A percentile compares a stretch with the other conserved stretches of the same genome.
Conservation (phyloP, 192 early-diverging fungal genomes). For the Gigaspora rosea region DNA sequence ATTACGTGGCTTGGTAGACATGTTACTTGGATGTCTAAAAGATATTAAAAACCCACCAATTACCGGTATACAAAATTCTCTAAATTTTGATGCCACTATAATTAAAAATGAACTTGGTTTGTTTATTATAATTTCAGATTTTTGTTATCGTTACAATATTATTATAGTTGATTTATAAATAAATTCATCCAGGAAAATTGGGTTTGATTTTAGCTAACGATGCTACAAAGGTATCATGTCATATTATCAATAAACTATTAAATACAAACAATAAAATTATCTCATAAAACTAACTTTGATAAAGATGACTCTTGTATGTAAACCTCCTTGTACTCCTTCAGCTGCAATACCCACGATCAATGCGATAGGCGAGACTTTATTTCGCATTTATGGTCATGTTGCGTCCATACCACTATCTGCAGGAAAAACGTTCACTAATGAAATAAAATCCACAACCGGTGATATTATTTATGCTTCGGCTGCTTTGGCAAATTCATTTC, state of each 20-base stretch:
- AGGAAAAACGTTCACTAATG: constrained; percentile 41
- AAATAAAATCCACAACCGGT: constrained; percentile 36
- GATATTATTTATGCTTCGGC: constrained; percentile 40
- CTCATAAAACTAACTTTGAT: neutral
- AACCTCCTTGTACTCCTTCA: constrained; percentile 43
- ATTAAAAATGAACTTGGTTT: constrained; percentile 4
- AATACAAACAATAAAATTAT: neutral
- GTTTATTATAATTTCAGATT: neutral
- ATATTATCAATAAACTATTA: neutral
- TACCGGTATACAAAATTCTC: constrained; percentile 1
- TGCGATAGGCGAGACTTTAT: constrained; percentile 42
- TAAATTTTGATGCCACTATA: neutral
- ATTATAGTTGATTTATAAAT: neutral
- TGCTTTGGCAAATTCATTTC: constrained; percentile 41
- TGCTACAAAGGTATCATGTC: constrained; percentile 6
- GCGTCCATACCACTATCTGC: constrained; percentile 44
- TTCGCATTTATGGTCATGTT: constrained; percentile 44
- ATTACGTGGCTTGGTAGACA: constrained; percentile 11
- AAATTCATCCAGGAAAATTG: neutral
- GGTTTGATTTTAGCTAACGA: constrained; percentile 6
- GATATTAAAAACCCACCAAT: neutral
- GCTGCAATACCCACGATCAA: constrained; percentile 40
- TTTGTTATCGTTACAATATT: neutral
- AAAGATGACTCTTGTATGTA: constrained; percentile 43
- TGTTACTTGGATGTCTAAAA: constrained; percentile 14